phyloP scores from a whole-genome alignment of 2,329 filamentous ascomycete species.

The Arachnomyces sp. region DNA sequence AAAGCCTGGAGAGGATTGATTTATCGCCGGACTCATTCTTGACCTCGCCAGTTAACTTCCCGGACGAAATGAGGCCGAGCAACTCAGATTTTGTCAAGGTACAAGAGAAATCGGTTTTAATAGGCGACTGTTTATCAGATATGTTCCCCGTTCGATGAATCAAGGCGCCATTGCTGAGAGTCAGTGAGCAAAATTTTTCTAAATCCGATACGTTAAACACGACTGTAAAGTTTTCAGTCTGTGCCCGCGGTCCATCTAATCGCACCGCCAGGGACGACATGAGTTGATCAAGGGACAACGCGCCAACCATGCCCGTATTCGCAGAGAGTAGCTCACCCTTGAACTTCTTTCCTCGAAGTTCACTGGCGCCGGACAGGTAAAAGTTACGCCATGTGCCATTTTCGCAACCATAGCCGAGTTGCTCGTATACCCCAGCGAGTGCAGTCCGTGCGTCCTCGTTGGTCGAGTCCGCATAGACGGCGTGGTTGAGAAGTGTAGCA shows the following conservation, averaged over 20 bases:
- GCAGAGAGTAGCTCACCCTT: conserved; percentile 15
- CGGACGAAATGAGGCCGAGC: too few relatives aligned
- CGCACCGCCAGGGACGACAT: conserved; percentile 14
- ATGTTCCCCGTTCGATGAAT: too few relatives aligned
- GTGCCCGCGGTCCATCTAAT: conserved; percentile 12
- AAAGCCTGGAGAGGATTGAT: too few relatives aligned
- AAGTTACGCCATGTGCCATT: conserved; percentile 39
- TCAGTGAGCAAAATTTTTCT: conserved; percentile 14
- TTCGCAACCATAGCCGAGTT: conserved; percentile 31
- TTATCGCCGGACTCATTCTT: too few relatives aligned
- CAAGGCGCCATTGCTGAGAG: conserved; percentile 17
- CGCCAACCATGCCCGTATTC: neutral
- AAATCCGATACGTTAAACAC: conserved; percentile 13
- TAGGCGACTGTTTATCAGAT: too few relatives aligned
- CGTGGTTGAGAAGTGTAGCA: conserved; percentile 31
- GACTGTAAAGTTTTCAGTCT: conserved; percentile 8
- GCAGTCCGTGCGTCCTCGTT: too few relatives aligned
- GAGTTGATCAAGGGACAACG: conserved; percentile 14
- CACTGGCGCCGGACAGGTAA: conserved; percentile 27
- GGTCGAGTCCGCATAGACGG: conserved; percentile 21
- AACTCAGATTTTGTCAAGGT: too few relatives aligned
- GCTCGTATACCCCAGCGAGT: conserved; percentile 26
- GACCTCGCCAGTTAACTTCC: too few relatives aligned
- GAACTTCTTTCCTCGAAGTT: too few relatives aligned
- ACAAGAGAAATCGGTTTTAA: too few relatives aligned